Base-by-base conservation (phyloP, 2,329 filamentous ascomycete genomes). In the Ophiostoma sp. region DNA sequence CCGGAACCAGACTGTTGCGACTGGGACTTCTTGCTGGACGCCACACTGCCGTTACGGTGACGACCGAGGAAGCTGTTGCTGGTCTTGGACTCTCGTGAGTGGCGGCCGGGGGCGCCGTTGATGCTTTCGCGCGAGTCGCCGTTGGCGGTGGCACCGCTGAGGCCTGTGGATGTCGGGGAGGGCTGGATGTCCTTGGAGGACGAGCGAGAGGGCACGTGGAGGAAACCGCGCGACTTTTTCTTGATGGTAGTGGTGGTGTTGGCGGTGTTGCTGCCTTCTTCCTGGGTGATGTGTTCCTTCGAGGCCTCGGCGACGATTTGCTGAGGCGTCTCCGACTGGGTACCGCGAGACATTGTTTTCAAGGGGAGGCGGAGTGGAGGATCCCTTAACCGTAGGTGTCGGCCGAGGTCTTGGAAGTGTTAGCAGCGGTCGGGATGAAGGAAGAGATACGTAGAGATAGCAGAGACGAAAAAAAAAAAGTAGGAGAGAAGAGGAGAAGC, bases 31-130 rank as follows among this genome's bases (percentile, higher is more conserved):
- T 60, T 60, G 65, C 65, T 66, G 8, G 49, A 60, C 7, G 65
- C 52, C 36, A 85, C 83, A 78, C 88, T 91, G 73, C 86, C 86
- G 79, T 89, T 89, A 74, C 86, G 82, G 5, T 85, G 83, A 72
- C 84, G 81, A 71, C 83, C 87, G 68, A 86, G 78, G 74, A 88
- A 86, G 78, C 87, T 90, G 72, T 82, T 80, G 78, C 84, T 87
- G 70, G 86, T 80, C 78, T 84, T 87, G 70, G 86, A 88, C 73
- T 85, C 86, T 77, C 86, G 89, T 65, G 89, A 90, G 72, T 83
- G 82, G 69, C 84, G 83, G 73, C 85, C 84, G 73, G 38, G 16
- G 7, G 40, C 40, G 14, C 60, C 38, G 55, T 14, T 60, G 60
- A 87, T 85, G 75, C 85, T 89, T 74, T 86, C 87, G 76, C 83